Conservation (phyloP, 495 filamentous ascomycete species). For the Xylona heveae region DNA sequence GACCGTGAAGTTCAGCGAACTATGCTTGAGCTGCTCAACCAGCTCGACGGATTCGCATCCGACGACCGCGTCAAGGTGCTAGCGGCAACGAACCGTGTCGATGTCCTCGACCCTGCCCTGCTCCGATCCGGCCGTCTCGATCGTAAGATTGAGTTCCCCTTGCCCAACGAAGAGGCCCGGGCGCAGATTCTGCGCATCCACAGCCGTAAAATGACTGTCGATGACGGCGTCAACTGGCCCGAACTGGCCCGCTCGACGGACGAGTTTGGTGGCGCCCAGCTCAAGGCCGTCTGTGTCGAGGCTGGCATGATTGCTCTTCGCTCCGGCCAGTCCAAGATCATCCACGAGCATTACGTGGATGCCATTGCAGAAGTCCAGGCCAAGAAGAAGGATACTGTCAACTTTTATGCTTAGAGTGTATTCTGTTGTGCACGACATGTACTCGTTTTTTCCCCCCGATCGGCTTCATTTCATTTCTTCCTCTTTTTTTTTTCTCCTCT, state of each 20-base stretch:
- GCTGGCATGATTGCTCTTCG: conserved; percentile 97
- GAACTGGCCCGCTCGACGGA: conserved; percentile 95
- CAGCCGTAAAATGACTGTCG: conserved; percentile 94
- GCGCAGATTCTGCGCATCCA: conserved; percentile 96
- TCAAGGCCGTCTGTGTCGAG: conserved; percentile 98
- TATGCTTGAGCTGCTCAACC: conserved; percentile 97
- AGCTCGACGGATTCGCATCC: conserved; percentile 96
- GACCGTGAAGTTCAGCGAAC: conserved; percentile 97
- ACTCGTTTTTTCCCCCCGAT: neutral
- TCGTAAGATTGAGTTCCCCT: conserved; percentile 97
- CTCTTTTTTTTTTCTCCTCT: neutral
- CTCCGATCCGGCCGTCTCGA: conserved; percentile 88
- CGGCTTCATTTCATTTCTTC: neutral
- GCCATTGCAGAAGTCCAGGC: conserved; percentile 92
- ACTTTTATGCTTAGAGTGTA: conserved; percentile 25
- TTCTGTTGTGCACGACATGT: neutral
- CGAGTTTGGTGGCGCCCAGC: conserved; percentile 91
- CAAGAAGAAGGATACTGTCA: conserved; percentile 84
- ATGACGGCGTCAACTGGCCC: conserved; percentile 83
- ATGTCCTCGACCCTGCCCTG: conserved; percentile 89
- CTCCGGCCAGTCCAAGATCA: conserved; percentile 79
- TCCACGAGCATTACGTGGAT: conserved; percentile 98
- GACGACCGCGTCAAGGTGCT: conserved; percentile 98
- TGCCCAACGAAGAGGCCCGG: conserved; percentile 96
- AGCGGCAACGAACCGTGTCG: conserved; percentile 92